Percentiles rank a stretch among this genome's conserved stretches.
phyloP scores from a whole-genome alignment of 306 rosid genomes.

The Vigna radiata region DNA sequence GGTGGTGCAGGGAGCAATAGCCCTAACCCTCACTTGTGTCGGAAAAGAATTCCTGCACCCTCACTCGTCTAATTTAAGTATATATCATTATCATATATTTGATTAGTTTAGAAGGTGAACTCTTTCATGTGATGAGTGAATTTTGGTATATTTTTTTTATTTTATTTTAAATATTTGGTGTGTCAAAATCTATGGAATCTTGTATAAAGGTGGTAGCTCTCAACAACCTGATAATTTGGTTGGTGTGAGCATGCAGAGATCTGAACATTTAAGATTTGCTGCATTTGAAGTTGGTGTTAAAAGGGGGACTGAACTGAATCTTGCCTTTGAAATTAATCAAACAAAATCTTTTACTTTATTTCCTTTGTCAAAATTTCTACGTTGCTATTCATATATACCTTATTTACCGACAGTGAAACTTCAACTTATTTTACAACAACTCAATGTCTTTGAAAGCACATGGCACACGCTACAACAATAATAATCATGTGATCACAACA shows the following conservation, averaged over 20 bases:
- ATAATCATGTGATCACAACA: background rate
- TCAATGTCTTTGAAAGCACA: background rate
- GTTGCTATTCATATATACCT: background rate
- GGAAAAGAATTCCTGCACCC: no score
- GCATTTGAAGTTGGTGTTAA: background rate
- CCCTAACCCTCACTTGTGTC: no score
- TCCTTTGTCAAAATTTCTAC: background rate
- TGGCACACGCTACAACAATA: background rate
- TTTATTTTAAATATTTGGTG: background rate
- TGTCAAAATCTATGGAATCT: background rate
- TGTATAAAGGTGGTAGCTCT: background rate
- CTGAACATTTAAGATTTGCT: background rate
- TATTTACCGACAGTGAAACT: background rate
- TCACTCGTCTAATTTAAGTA: background rate
- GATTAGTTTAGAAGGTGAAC: background rate
- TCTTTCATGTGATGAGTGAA: background rate
- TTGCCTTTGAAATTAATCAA: conserved; percentile 9
- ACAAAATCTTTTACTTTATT: background rate
- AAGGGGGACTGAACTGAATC: background rate
- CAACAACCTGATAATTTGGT: background rate
- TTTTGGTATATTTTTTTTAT: no score
- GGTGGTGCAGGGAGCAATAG: no score
- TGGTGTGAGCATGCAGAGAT: background rate
- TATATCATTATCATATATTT: background rate
- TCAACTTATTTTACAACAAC: background rate